These are phyloP conservation scores for Leishmania mexicana DNA, from an alignment of 208 protist genomes.

Conservation along the genomic window DNA sequence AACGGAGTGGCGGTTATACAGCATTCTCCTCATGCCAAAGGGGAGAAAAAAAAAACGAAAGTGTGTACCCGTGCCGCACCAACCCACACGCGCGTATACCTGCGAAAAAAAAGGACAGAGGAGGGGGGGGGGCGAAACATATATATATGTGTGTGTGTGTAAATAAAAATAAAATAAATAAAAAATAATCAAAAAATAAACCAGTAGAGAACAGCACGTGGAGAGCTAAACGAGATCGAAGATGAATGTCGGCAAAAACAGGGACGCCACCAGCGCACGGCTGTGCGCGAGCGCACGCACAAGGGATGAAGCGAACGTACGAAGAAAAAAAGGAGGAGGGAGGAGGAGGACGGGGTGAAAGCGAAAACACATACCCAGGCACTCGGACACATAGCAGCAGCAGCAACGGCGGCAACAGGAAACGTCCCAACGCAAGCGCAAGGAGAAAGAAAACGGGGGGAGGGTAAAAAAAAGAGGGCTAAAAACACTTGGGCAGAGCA, in stretches of 20 bases:
- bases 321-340: neutral
- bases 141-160: neutral
- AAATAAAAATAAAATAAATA: neutral
- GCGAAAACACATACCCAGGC: neutral
- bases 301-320: neutral
- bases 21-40: neutral
- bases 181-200: neutral
- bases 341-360: neutral
- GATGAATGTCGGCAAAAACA: neutral
- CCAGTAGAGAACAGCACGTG: neutral
- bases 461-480: neutral
- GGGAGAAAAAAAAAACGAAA: neutral
- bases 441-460: neutral
- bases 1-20: neutral
- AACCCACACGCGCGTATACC: neutral
- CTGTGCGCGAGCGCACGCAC: neutral
- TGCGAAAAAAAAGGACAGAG: neutral
- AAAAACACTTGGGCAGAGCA: neutral
- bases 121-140: neutral
- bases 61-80: neutral
- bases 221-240: neutral
- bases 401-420: neutral
- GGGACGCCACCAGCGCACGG: neutral
- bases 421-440: neutral
- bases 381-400: neutral